phyloP scores from a whole-genome alignment of 1,139 yeast genomes.

The Lodderomyces metapsilosis region DNA sequence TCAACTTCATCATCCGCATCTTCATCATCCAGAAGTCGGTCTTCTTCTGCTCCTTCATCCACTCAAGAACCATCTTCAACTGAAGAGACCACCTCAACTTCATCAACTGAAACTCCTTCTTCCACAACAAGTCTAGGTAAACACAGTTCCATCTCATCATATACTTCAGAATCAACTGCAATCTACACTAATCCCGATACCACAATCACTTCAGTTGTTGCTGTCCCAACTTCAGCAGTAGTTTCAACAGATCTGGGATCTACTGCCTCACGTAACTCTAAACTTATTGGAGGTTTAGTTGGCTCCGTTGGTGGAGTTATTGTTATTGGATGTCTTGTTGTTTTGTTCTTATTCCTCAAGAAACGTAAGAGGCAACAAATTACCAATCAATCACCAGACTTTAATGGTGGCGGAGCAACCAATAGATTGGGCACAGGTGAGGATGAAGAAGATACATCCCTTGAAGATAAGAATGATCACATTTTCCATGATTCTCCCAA shows the following conservation, averaged over 20 bases:
- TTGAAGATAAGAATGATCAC: conserved; percentile 14
- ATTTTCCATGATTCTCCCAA: conserved; percentile 14
- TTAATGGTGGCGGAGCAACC: conserved; percentile 24
- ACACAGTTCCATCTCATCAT: conserved; percentile 10
- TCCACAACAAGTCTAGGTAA: conserved; percentile 8
- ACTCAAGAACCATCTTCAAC: conserved; percentile 7
- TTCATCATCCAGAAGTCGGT: conserved; percentile 5
- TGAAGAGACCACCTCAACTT: conserved; percentile 7
- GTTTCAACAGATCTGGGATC: conserved; percentile 12
- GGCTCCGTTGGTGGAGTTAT: conserved; percentile 50
- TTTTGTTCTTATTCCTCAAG: conserved; percentile 36
- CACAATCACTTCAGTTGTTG: conserved; percentile 42
- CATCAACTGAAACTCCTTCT: conserved; percentile 7
- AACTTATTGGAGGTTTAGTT: conserved; percentile 47
- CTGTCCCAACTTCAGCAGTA: conserved; percentile 36
- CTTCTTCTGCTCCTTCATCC: conserved; percentile 7
- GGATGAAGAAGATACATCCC: conserved; percentile 13
- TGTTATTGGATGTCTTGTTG: conserved; percentile 38
- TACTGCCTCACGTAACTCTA: conserved; percentile 29
- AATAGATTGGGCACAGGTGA: conserved; percentile 3
- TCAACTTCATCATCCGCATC: conserved; percentile 8
- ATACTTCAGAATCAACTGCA: conserved; percentile 16
- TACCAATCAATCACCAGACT: conserved; percentile 48
- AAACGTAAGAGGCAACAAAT: conserved; percentile 24
- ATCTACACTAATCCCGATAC: conserved; percentile 26